Conservation (phyloP, 1,284 basidiomycete genomes). For the Amylostereum chailletii region DNA sequence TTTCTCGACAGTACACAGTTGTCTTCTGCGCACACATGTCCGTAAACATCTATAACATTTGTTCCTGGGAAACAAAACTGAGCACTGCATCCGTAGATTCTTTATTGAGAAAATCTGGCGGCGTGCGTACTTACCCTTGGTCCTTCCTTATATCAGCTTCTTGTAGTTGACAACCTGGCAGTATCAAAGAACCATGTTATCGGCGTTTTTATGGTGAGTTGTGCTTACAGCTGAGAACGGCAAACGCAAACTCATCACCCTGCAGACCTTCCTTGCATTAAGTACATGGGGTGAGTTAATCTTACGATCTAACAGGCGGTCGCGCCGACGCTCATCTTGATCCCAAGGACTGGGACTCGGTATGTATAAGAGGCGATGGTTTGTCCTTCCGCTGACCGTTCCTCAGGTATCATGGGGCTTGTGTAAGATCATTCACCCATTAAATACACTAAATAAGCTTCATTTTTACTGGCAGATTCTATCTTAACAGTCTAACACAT, state of each 20-base stretch:
- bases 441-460: background rate
- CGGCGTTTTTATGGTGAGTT: background rate
- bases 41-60: background rate
- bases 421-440: background rate
- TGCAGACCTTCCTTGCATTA: background rate
- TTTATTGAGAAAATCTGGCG: constrained; percentile 1
- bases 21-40: background rate
- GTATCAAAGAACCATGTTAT: background rate
- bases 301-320: background rate
- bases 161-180: background rate
- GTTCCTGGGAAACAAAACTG: background rate
- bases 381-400: background rate
- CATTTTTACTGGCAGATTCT: background rate
- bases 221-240: background rate
- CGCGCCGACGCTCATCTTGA: background rate
- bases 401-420: background rate
- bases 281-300: constrained; percentile 1
- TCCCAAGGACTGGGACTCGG: background rate
- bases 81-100: background rate
- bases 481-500: too few species aligned
- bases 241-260: background rate
- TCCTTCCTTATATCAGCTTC: background rate
- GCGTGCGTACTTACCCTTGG: background rate
- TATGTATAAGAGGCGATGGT: background rate
- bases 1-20: background rate